Evolutionary conservation across 345 rosid genomes (phyloP).

Genomic region (Hevea brasiliensis): DNA sequence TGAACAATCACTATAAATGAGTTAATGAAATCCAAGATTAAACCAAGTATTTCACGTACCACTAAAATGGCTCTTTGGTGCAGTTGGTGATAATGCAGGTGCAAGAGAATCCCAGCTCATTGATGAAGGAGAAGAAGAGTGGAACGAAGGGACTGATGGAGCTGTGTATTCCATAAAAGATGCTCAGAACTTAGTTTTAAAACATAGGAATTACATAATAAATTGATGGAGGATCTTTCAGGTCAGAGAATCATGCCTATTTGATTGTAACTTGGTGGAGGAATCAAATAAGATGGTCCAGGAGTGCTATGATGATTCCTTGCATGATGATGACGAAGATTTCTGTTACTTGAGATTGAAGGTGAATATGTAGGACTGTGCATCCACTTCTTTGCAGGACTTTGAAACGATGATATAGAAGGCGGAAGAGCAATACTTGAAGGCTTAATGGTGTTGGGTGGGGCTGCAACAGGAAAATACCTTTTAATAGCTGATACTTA

Average conservation of each 20-base stretch:
- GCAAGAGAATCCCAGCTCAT: constrained; percentile 30
- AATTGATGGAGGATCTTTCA: neutral
- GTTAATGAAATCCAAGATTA: constrained; percentile 8
- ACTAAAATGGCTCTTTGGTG: constrained; percentile 18
- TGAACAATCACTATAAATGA: constrained; percentile 12
- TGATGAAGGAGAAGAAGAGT: constrained; percentile 29
- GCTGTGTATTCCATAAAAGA: constrained; percentile 24
- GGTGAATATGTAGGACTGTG: constrained; percentile 37
- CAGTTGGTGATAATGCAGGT: constrained; percentile 39
- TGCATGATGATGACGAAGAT: constrained; percentile 29
- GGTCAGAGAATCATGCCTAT: constrained; percentile 31
- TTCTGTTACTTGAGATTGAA: constrained; percentile 28
- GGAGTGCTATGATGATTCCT: constrained; percentile 31
- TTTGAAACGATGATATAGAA: constrained; percentile 27
- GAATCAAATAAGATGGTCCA: constrained; percentile 28
- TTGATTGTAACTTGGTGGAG: constrained; percentile 21
- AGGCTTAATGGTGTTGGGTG: constrained; percentile 33
- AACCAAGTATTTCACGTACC: constrained; percentile 33
- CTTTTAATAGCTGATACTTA: constrained; percentile 4
- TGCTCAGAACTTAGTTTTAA: neutral
- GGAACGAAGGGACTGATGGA: constrained; percentile 35
- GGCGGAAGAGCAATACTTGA: constrained; percentile 57
- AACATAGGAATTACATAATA: neutral
- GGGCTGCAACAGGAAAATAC: constrained; percentile 33
- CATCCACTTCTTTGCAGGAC: constrained; percentile 29